These are phyloP conservation scores for Oxyria digyna DNA, from an alignment of 148 eudicot species.

Conservation along the genomic window DNA sequence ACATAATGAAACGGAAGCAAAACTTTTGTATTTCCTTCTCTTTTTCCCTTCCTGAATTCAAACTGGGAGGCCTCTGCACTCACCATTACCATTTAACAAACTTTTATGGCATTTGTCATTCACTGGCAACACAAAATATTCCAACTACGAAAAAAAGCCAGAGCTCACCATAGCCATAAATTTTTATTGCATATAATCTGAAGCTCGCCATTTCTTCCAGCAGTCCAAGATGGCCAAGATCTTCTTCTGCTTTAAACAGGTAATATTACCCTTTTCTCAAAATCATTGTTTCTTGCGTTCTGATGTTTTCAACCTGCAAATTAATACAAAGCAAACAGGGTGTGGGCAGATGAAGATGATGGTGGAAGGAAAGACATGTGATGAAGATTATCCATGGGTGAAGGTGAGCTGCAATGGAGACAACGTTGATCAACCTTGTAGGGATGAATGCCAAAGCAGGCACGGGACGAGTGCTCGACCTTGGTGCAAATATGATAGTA, in stretches of 20 bases:
- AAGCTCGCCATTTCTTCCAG: not conserved
- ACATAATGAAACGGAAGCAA: not conserved
- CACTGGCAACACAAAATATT: not conserved
- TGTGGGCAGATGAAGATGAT: conserved; percentile 6
- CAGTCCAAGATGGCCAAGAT: not conserved
- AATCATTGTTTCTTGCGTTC: not conserved
- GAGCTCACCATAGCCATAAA: not conserved
- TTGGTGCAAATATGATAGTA: conserved; percentile 1
- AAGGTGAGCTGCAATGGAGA: conserved; percentile 8
- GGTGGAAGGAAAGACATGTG: conserved; percentile 5
- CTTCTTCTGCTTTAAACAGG: not conserved
- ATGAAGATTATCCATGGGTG: conserved; percentile 8
- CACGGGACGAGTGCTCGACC: not conserved
- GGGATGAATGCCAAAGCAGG: not conserved
- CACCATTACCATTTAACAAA: not conserved
- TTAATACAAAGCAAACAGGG: not conserved
- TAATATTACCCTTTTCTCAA: not conserved
- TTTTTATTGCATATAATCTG: not conserved
- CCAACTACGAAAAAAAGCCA: not conserved
- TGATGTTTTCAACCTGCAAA: not conserved
- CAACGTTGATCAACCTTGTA: not conserved
- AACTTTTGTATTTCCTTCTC: not conserved
- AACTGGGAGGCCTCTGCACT: not conserved
- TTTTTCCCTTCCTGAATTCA: not conserved
- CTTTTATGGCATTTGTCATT: conserved; percentile 1